These are phyloP conservation scores for Saccharomycopsis malanga DNA, from an alignment of 805 yeast genomes.

Conservation along the genomic window DNA sequence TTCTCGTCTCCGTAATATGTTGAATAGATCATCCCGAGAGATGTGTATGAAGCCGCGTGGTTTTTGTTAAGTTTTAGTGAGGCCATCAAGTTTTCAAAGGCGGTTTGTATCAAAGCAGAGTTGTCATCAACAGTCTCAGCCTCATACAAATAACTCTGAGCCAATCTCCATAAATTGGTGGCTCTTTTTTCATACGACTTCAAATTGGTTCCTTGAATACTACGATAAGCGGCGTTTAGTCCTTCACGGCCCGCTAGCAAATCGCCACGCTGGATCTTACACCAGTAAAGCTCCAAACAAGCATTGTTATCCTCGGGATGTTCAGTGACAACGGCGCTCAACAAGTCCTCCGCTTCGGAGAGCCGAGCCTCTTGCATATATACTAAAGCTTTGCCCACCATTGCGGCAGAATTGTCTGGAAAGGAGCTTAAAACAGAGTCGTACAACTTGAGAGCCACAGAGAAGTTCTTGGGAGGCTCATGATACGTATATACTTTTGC, in stretches of 20 bases:
- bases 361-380: constrained; percentile 57
- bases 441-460: constrained; percentile 65
- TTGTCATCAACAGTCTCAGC: constrained; percentile 24
- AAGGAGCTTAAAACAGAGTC: constrained; percentile 47
- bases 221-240: constrained; percentile 37
- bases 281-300: constrained; percentile 70
- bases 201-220: constrained; percentile 44
- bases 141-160: constrained; percentile 48
- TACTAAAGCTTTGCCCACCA: constrained; percentile 77
- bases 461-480: constrained; percentile 86
- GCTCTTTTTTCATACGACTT: constrained; percentile 53
- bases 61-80: constrained; percentile 58
- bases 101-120: constrained; percentile 32
- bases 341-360: constrained; percentile 44
- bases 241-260: constrained; percentile 45
- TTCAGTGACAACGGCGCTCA: constrained; percentile 43
- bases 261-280: constrained; percentile 50
- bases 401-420: constrained; percentile 49
- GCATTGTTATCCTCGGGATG: constrained; percentile 54
- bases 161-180: constrained; percentile 61
- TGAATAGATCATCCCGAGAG: constrained; percentile 69
- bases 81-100: constrained; percentile 52
- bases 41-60: constrained; percentile 74
- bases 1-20: constrained; percentile 48
- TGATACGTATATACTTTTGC: constrained; percentile 76